Percentiles rank a stretch among this genome's conserved stretches.
Conservation (phyloP, 169 alveolate species). For the Eimeria zaria region DNA sequence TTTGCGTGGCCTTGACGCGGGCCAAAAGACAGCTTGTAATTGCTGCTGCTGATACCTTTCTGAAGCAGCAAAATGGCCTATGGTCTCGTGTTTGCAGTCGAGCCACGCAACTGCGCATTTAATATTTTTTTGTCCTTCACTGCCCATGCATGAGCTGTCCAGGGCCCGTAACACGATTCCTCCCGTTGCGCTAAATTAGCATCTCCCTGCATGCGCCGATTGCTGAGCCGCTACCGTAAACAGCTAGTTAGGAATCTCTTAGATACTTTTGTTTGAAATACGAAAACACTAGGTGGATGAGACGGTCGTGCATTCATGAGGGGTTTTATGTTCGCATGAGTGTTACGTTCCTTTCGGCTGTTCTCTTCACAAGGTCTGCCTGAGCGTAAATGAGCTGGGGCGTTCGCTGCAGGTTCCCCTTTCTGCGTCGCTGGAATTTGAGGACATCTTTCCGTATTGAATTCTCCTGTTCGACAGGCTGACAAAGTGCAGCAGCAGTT, state of each 20-base stretch:
- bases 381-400: too few relatives aligned
- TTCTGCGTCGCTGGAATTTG: too few relatives aligned
- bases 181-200: background rate
- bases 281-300: background rate
- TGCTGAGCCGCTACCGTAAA: background rate
- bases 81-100: constrained; percentile 55
- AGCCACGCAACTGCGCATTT: background rate
- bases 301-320: background rate
- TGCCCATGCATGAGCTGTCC: background rate
- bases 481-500: too few relatives aligned
- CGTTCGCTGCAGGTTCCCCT: too few relatives aligned
- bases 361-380: too few relatives aligned
- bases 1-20: constrained; percentile 82
- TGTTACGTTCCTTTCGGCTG: too few relatives aligned
- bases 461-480: too few relatives aligned
- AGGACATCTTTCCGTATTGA: too few relatives aligned
- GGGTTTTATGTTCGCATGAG: background rate
- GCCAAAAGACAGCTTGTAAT: constrained; percentile 82
- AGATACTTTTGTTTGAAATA: background rate
- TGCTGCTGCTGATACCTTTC: constrained; percentile 28
- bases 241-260: background rate
- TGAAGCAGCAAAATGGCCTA: constrained; percentile 13
- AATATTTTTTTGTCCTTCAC: background rate
- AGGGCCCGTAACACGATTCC: background rate
- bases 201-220: background rate